Percentiles rank a stretch among this genome's conserved stretches.
These are phyloP conservation scores for Penicillium waksmanii DNA, from an alignment of 495 filamentous ascomycete species.

Conservation along the genomic window DNA sequence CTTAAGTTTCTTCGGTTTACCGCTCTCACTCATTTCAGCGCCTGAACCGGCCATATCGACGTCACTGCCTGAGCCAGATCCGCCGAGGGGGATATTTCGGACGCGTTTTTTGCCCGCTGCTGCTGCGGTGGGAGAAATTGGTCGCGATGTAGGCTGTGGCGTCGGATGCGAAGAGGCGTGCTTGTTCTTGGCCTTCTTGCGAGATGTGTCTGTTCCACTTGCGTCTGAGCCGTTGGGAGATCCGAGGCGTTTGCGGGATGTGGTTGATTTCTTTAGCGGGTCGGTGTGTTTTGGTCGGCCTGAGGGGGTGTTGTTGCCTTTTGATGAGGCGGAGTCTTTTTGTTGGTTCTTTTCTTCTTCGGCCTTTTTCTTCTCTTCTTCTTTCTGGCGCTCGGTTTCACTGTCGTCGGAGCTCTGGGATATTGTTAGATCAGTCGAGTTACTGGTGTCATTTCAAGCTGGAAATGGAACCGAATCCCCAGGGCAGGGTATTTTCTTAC, in stretches of 20 bases:
- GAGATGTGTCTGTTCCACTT: conserved; percentile 84
- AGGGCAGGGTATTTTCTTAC: conserved; percentile 23
- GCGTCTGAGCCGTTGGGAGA: conserved; percentile 87
- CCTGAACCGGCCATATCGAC: conserved; percentile 69
- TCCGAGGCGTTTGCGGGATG: conserved; percentile 78
- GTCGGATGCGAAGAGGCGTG: conserved; percentile 40
- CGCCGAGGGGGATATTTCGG: conserved; percentile 41
- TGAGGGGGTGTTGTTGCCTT: conserved; percentile 76
- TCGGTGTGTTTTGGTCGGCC: conserved; percentile 57
- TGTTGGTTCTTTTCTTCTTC: conserved; percentile 61
- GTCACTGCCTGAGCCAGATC: conserved; percentile 74
- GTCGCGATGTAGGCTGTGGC: conserved; percentile 61
- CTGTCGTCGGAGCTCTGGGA: conserved; percentile 49
- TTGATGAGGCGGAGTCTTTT: conserved; percentile 62
- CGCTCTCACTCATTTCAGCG: conserved; percentile 72
- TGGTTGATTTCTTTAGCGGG: conserved; percentile 58
- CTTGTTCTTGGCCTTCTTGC: conserved; percentile 85
- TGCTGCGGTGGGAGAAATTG: conserved; percentile 50
- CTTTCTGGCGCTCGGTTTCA: conserved; percentile 59
- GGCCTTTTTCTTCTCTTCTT: conserved; percentile 71
- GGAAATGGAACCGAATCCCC: too few species aligned
- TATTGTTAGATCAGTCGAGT: not conserved
- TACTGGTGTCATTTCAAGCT: too few species aligned
- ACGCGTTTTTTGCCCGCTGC: conserved; percentile 48
- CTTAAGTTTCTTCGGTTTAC: conserved; percentile 71